Evolutionary conservation across 73 alveolate genomes (phyloP).

Genomic region (Tetrahymena thermophila): DNA sequence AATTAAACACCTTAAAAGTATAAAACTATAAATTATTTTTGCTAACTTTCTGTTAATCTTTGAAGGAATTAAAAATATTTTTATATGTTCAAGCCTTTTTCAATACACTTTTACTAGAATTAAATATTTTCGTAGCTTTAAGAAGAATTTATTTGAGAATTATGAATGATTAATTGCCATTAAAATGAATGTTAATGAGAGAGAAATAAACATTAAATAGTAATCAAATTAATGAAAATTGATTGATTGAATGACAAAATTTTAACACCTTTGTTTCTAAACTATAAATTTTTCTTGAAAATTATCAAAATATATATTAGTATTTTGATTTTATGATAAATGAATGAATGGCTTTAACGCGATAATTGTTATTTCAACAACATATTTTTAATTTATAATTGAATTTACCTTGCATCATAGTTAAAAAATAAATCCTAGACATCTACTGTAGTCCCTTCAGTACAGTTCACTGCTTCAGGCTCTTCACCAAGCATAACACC

Average conservation of each 20-base stretch:
- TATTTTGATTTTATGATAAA: background rate
- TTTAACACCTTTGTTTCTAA: background rate
- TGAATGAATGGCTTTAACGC: background rate
- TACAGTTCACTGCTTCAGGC: conserved; percentile 44
- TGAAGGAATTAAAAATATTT: no score
- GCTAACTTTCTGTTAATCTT: no score
- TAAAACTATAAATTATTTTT: no score
- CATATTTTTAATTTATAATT: no score
- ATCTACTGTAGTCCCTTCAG: conserved; percentile 61
- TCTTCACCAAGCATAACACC: conserved; percentile 51
- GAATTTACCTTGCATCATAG: conserved; percentile 34
- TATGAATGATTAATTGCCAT: background rate
- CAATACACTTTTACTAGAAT: background rate
- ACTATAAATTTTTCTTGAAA: background rate
- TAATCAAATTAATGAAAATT: no score
- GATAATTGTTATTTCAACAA: background rate
- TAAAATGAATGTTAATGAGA: background rate
- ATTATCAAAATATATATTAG: background rate
- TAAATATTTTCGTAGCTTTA: no score
- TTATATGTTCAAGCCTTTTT: background rate
- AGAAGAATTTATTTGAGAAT: no score
- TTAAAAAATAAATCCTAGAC: conserved; percentile 60
- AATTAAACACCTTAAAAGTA: background rate
- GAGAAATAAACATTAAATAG: no score
- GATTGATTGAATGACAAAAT: background rate